These are phyloP conservation scores for Yamadazyma kitorensis DNA, from an alignment of 805 yeast genomes.

Conservation along the genomic window DNA sequence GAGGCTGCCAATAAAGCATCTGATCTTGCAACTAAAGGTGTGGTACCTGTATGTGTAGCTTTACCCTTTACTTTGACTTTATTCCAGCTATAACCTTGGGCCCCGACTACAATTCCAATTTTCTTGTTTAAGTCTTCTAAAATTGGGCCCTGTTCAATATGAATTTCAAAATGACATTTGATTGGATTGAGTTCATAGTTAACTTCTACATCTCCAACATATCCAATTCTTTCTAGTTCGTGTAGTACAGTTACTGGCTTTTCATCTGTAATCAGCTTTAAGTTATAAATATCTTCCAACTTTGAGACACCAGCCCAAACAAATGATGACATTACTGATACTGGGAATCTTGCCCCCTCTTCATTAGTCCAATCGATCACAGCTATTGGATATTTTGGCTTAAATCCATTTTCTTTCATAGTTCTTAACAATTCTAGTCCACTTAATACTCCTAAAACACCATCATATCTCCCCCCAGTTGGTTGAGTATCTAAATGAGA, in stretches of 20 bases:
- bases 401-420: slow-evolving; percentile 52
- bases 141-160: slow-evolving; percentile 76
- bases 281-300: slow-evolving; percentile 47
- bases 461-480: slow-evolving; percentile 75
- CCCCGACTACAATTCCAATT: slow-evolving; percentile 66
- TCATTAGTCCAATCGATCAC: slow-evolving; percentile 73
- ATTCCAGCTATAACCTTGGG: slow-evolving; percentile 65
- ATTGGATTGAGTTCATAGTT: slow-evolving; percentile 50
- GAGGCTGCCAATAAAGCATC: slow-evolving; percentile 63
- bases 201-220: slow-evolving; percentile 51
- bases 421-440: slow-evolving; percentile 69
- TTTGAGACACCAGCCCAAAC: slow-evolving; percentile 59
- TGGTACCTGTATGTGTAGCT: slow-evolving; percentile 74
- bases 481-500: slow-evolving; percentile 79
- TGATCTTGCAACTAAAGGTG: slow-evolving; percentile 58
- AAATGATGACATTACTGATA: slow-evolving; percentile 61
- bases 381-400: slow-evolving; percentile 66
- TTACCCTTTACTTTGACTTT: slow-evolving; percentile 55
- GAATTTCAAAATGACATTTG: slow-evolving; percentile 70
- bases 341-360: slow-evolving; percentile 78
- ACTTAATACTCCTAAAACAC: slow-evolving; percentile 64
- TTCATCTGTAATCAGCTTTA: slow-evolving; percentile 51
- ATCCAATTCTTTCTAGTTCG: slow-evolving; percentile 62
- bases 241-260: slow-evolving; percentile 46
- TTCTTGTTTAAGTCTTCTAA: slow-evolving; percentile 53